Conservation (phyloP, 345 rosid genomes). For the Populus alba region DNA sequence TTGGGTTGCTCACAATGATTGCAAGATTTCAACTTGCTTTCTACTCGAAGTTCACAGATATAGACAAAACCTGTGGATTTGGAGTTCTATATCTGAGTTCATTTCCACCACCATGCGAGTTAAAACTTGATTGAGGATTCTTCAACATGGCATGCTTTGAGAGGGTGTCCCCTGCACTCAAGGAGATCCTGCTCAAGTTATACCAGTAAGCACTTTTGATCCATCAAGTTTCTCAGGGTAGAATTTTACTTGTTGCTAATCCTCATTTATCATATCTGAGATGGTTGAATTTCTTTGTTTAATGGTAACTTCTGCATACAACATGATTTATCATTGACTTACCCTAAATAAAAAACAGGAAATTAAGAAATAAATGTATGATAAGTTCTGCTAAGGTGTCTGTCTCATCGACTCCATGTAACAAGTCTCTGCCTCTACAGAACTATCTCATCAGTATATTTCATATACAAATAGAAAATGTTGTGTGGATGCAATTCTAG, state of each 20-base stretch:
- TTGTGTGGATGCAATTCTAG: neutral
- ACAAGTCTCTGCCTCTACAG: neutral
- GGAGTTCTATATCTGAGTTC: neutral
- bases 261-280: neutral
- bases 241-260: neutral
- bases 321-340: neutral
- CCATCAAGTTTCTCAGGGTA: neutral
- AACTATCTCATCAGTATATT: neutral
- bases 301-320: neutral
- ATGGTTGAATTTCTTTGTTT: neutral
- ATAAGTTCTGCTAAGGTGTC: neutral
- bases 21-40: constrained; percentile 20
- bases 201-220: constrained; percentile 29
- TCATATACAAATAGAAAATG: neutral
- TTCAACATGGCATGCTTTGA: constrained; percentile 42
- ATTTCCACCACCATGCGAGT: neutral
- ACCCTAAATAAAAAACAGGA: neutral
- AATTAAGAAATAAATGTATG: neutral
- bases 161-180: constrained; percentile 55
- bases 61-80: neutral
- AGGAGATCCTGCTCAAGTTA: constrained; percentile 44
- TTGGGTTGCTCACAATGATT: constrained; percentile 32
- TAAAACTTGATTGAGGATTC: neutral
- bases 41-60: constrained; percentile 20
- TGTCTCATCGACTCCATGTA: neutral